A percentile compares a stretch with the other conserved stretches of the same genome.
Conservation (phyloP, 2,329 filamentous ascomycete genomes). For the Phyllosticta citrichinensis region DNA sequence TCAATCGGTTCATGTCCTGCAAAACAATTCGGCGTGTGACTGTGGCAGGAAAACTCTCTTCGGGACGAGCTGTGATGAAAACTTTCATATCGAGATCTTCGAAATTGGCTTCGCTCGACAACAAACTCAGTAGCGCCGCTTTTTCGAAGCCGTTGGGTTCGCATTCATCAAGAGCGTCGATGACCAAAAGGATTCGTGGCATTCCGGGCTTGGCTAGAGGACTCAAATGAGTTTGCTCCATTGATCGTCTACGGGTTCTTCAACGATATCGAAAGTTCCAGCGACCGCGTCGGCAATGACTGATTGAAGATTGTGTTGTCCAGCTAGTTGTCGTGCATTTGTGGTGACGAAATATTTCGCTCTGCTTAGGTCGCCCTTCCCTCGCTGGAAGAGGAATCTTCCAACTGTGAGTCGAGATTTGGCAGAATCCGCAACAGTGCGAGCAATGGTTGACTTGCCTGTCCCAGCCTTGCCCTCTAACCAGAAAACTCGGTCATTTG, state of each 20-base stretch:
- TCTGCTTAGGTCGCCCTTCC: constrained; percentile 13
- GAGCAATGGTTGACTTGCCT: constrained; percentile 25
- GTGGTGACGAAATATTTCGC: constrained; percentile 13
- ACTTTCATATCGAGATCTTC: no score
- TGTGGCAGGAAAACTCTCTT: no score
- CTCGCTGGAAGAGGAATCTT: constrained; percentile 17
- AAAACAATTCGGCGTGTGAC: no score
- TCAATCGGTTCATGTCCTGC: no score
- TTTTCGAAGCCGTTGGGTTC: background rate
- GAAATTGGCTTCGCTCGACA: no score
- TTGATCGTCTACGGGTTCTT: no score
- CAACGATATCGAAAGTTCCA: constrained; percentile 9
- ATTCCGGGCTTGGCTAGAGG: no score
- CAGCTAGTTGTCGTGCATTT: constrained; percentile 14
- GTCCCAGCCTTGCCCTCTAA: constrained; percentile 23
- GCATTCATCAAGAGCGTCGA: constrained; percentile 13
- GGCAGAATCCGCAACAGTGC: constrained; percentile 18
- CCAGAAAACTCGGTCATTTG: constrained; percentile 22
- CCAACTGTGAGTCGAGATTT: constrained; percentile 10
- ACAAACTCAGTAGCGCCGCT: no score
- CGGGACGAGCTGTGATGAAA: no score
- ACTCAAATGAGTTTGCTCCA: no score
- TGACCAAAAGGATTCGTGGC: constrained; percentile 9
- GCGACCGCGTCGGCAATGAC: constrained; percentile 12
- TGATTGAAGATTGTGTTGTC: constrained; percentile 10